Evolutionary conservation across 768 basidiomycete species (phyloP).

Genomic region (Gymnopilus junonius): DNA sequence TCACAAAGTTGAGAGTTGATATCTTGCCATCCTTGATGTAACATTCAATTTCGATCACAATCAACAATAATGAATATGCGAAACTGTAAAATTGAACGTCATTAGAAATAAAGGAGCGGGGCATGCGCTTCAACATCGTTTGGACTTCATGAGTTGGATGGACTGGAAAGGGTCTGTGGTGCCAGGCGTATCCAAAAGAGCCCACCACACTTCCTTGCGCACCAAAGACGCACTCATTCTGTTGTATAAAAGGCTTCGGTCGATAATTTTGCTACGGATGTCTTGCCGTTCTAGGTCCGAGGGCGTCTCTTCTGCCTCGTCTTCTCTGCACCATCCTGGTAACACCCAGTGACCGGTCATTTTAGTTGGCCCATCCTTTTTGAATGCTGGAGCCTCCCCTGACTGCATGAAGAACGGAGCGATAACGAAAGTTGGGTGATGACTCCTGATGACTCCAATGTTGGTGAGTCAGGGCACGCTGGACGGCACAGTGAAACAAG

Average conservation of each 20-base stretch:
- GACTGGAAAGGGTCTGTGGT: not conserved
- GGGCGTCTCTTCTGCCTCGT: not conserved
- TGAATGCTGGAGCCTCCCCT: not conserved
- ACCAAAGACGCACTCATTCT: not conserved
- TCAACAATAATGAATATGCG: too few species aligned
- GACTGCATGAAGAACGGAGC: not conserved
- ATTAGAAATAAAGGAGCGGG: too few species aligned
- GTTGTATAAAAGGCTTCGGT: not conserved
- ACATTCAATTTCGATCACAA: too few species aligned
- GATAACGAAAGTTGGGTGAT: slow-evolving; percentile 11
- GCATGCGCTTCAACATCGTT: too few species aligned
- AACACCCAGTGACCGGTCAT: not conserved
- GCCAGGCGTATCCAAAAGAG: not conserved
- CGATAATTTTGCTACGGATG: not conserved
- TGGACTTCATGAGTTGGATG: too few species aligned
- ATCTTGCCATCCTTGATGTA: too few species aligned
- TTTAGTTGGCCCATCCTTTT: not conserved
- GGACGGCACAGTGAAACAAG: slow-evolving; percentile 16
- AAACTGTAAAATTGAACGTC: too few species aligned
- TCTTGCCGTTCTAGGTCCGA: not conserved
- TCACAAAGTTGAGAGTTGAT: too few species aligned
- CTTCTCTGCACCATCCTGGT: not conserved
- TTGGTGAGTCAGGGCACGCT: slow-evolving; percentile 22
- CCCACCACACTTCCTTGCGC: not conserved
- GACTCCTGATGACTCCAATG: slow-evolving; percentile 22